Evolutionary conservation across 352 stramenopile species (phyloP).

Genomic region (Phytophthora pinifolia): DNA sequence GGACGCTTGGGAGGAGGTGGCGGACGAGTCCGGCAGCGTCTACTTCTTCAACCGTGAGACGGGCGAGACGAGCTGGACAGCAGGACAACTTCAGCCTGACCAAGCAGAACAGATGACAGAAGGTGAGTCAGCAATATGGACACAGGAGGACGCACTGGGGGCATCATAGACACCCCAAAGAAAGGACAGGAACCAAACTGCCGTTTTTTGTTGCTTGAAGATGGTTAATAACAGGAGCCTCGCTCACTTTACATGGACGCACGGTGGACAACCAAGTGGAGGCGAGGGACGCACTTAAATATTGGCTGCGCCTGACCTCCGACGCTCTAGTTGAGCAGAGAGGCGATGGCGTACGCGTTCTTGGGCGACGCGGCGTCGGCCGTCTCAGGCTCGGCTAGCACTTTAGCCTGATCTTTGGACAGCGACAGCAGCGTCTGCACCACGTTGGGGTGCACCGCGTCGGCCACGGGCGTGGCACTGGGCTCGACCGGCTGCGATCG

Average conservation of each 20-base stretch:
- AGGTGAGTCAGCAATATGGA: no score
- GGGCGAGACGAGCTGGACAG: constrained; percentile 64
- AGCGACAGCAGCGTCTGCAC: constrained; percentile 72
- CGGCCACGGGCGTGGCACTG: neutral
- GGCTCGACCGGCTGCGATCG: constrained; percentile 18
- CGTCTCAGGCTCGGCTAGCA: constrained; percentile 7
- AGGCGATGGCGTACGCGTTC: constrained; percentile 49
- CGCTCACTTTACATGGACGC: constrained; percentile 3
- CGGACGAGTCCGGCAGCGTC: constrained; percentile 60
- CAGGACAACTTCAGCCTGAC: no score
- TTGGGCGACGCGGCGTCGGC: constrained; percentile 12
- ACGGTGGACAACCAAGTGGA: constrained; percentile 10
- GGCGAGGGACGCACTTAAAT: constrained; percentile 30
- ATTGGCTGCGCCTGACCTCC: constrained; percentile 12
- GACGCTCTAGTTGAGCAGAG: constrained; percentile 48
- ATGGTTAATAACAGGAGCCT: constrained; percentile 25
- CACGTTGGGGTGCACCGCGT: constrained; percentile 41
- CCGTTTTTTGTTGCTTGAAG: constrained; percentile 14
- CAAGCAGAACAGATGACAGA: no score
- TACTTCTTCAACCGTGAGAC: constrained; percentile 75
- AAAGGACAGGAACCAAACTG: constrained; percentile 11
- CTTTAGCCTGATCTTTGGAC: constrained; percentile 35
- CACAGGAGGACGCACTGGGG: neutral
- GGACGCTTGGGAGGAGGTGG: constrained; percentile 70
- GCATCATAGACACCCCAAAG: constrained; percentile 8